Evolutionary conservation across 2,329 filamentous ascomycete species (phyloP), one percentile per base, ranked within the genome.

Genomic region (Colletotrichum sp.): DNA sequence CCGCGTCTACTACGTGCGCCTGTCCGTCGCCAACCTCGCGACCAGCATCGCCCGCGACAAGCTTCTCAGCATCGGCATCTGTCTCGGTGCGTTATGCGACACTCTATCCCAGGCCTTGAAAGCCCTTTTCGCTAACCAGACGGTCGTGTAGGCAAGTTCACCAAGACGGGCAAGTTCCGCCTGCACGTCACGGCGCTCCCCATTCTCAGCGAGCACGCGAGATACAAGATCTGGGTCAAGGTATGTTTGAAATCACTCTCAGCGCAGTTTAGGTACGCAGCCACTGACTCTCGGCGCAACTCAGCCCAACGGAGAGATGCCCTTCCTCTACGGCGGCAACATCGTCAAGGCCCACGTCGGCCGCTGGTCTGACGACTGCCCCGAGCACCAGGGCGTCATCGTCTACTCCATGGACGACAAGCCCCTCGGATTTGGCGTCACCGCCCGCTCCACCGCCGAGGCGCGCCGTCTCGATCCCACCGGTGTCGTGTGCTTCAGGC

Each of bases 191-290:
- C 96, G 2, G 94, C 90, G 21, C 89, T 99, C 74, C 94, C 96
- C 78, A 91, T 98, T 78, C 94, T 99, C 79, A 94, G 96, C 73
- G 94, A 95, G 78, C 95, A 98, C 84, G 96, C 96, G 60, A 90
- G 97, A 75, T 98, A 98, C 87, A 98, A 98, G 91, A 93, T 98
- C 80, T 98, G 96, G 96, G 93, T 99, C 79, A 97, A 97, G 72
- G 75, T 77, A 48, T 16, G 68, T 55, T 13, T 2, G 4, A 5
- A 24, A 7, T 2, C 16, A 30, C 6, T 2, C 16, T 34, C 21
- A 8, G 13, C n/a, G 12, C 24, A 18, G 12, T 15, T 21, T 1
- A 8, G n/a, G 9, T 15, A 7, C 10, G 13, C 24, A 21, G 9
- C n/a, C n/a, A 48, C 73, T 76, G n/a, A 76, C 48, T 16, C 4